phyloP scores from a whole-genome alignment of 805 yeast genomes.

The Myxozyma kluyveri region DNA sequence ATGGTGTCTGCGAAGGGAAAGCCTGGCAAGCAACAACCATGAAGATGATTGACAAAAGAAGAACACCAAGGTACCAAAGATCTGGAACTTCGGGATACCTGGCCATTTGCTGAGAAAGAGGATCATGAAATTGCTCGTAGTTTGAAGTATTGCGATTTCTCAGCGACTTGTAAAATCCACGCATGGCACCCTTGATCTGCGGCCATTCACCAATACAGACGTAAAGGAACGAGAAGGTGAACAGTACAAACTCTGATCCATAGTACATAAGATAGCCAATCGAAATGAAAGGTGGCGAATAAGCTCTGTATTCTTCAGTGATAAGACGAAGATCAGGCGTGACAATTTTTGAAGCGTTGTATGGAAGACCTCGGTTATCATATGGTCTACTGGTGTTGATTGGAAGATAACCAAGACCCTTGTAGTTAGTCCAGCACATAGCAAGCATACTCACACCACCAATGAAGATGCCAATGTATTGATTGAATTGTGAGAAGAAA shows the following conservation, averaged over 20 bases:
- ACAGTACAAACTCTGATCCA: slow-evolving; percentile 55
- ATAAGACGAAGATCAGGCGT: slow-evolving; percentile 40
- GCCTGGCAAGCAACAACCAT: slow-evolving; percentile 41
- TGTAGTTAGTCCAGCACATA: slow-evolving; percentile 47
- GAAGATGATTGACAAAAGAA: slow-evolving; percentile 47
- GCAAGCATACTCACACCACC: slow-evolving; percentile 35
- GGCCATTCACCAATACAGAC: slow-evolving; percentile 15
- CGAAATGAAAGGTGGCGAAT: slow-evolving; percentile 65
- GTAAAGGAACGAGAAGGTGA: slow-evolving; percentile 55
- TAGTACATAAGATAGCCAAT: slow-evolving; percentile 61
- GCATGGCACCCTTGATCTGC: neutral
- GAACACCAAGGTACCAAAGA: slow-evolving; percentile 55
- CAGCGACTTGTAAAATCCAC: slow-evolving; percentile 24
- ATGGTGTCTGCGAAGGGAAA: slow-evolving; percentile 50
- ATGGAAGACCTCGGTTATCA: slow-evolving; percentile 48
- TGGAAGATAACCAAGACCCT: slow-evolving; percentile 51
- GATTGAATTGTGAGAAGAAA: slow-evolving; percentile 40
- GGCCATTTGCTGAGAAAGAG: slow-evolving; percentile 44
- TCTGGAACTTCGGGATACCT: slow-evolving; percentile 59
- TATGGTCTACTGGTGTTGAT: slow-evolving; percentile 44
- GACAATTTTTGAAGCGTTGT: slow-evolving; percentile 44
- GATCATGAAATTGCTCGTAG: slow-evolving; percentile 52
- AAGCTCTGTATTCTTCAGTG: slow-evolving; percentile 49
- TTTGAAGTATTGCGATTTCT: slow-evolving; percentile 48
- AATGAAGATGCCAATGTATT: slow-evolving; percentile 41